Evolutionary conservation across 2,329 filamentous ascomycete genomes (phyloP), one percentile per base, ranked within the genome.

Genomic region (Biscogniauxia sp.): DNA sequence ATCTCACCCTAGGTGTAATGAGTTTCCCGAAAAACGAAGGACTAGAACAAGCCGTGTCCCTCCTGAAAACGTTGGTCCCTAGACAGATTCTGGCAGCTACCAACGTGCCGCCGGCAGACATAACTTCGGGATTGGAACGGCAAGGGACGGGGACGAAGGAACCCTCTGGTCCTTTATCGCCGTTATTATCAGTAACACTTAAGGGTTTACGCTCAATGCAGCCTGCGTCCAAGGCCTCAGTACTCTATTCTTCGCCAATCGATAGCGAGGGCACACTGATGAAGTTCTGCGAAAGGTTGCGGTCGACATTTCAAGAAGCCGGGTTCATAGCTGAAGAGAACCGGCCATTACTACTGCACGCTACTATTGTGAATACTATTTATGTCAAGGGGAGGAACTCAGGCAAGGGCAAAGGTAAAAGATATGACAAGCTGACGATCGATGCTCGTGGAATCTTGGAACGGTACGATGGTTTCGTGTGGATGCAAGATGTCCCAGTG

Each of bases 1-100:
- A 98, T 75, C 79, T 96, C 2, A 97, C 93, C 0, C 80, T 97
- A 0, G 93, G 93, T 0, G 90, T 96, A 1, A 93, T 97, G 90
- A 89, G 84, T 65, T 82, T 97, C 9, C 75, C 80, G 2, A 80
- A 78, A 2, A 75, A 79, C 2, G 79, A 82, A 56, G 71, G 73
- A 4, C 64, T 84, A 6, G 76, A 76, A 3, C 73, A 68, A 49
- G 82, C 82, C 1, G 69, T 76, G 15, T 74, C 73, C 45, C 62
- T 82, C 50, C 70, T 84, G 20, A 68, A 64, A 56, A 67, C 70
- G 17, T 66, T 84, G 32, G 69, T 69, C 58, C 76, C 74, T 59
- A 75, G 68, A n/a, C 75, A 78, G 19, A 70, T 81, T 3, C 72
- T 84, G 6, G 69, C 70, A 6, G 69, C 57, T 32, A 54, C 71